These are phyloP conservation scores for Metarhizium rileyi DNA, from an alignment of 2,329 filamentous ascomycete genomes.

Conservation along the genomic window DNA sequence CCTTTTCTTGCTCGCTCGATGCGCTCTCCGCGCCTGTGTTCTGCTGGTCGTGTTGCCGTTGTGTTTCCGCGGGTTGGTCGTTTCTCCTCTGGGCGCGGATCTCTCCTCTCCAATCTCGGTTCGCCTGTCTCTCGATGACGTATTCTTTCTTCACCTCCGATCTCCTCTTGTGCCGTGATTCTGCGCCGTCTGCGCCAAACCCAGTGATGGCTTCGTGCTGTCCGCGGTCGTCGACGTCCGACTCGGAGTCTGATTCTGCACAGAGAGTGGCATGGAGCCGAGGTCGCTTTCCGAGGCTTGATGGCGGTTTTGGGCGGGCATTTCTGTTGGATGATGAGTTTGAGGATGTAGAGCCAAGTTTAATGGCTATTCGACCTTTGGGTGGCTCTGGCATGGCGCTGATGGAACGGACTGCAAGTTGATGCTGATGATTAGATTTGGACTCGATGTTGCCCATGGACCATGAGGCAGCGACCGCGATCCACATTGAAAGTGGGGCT, in stretches of 20 bases:
- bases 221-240: constrained; percentile 20
- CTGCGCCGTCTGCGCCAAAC: constrained; percentile 35
- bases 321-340: constrained; percentile 13
- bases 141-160: constrained; percentile 28
- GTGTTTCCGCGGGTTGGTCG: constrained; percentile 47
- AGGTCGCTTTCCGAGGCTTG: constrained; percentile 38
- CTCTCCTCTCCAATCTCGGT: constrained; percentile 54
- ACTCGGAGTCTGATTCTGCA: constrained; percentile 33
- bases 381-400: constrained; percentile 28
- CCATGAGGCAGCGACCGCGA: background rate
- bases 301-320: constrained; percentile 26
- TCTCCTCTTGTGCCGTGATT: constrained; percentile 29
- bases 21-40: constrained; percentile 19
- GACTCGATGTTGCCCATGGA: background rate
- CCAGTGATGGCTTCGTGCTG: constrained; percentile 39
- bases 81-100: constrained; percentile 43
- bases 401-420: background rate
- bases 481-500: constrained; percentile 1
- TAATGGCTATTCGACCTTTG: constrained; percentile 38
- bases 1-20: constrained; percentile 37
- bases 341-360: constrained; percentile 27
- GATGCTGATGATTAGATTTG: background rate
- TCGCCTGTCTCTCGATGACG: constrained; percentile 48
- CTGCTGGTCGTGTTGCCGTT: constrained; percentile 29
- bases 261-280: constrained; percentile 30